Evolutionary conservation across 768 basidiomycete species (phyloP).

Genomic region (Roridomyces roridus): DNA sequence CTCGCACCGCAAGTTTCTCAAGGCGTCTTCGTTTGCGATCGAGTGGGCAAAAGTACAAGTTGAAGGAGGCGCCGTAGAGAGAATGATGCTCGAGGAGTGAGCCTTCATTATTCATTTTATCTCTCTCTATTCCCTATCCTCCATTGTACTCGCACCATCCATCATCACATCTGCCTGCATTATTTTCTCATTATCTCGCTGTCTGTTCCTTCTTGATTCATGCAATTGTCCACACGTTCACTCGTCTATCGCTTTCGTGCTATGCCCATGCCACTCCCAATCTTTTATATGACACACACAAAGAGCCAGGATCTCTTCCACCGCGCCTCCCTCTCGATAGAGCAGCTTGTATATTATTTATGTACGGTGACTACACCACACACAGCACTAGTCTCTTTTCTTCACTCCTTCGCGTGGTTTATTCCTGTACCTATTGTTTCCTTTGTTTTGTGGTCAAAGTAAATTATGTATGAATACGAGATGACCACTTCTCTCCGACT

Average conservation of each 20-base stretch:
- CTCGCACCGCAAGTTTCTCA: constrained; percentile 96
- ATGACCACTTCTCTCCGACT: too few species aligned
- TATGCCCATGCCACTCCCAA: constrained; percentile 14
- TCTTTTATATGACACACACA: constrained; percentile 6
- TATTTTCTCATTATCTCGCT: constrained; percentile 13
- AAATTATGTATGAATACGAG: constrained; percentile 28
- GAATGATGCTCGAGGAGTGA: constrained; percentile 54
- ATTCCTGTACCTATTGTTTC: constrained; percentile 23
- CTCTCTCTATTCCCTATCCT: constrained; percentile 18
- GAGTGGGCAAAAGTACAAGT: constrained; percentile 70
- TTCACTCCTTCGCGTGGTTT: constrained; percentile 6
- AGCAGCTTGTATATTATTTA: constrained; percentile 9
- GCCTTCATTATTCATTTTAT: constrained; percentile 17
- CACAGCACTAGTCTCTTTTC: not conserved
- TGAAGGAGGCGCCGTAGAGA: constrained; percentile 43
- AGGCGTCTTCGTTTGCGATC: constrained; percentile 81
- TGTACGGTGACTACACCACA: constrained; percentile 3
- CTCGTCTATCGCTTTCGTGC: constrained; percentile 17
- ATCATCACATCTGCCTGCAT: constrained; percentile 15
- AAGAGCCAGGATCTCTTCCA: not conserved
- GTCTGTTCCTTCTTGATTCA: constrained; percentile 16
- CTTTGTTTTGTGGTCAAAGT: constrained; percentile 17
- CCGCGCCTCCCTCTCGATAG: not conserved
- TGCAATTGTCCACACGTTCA: constrained; percentile 11
- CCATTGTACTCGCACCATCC: constrained; percentile 1